Conservation (phyloP, 2,329 filamentous ascomycete species). For the Curvularia hawaiiensis region DNA sequence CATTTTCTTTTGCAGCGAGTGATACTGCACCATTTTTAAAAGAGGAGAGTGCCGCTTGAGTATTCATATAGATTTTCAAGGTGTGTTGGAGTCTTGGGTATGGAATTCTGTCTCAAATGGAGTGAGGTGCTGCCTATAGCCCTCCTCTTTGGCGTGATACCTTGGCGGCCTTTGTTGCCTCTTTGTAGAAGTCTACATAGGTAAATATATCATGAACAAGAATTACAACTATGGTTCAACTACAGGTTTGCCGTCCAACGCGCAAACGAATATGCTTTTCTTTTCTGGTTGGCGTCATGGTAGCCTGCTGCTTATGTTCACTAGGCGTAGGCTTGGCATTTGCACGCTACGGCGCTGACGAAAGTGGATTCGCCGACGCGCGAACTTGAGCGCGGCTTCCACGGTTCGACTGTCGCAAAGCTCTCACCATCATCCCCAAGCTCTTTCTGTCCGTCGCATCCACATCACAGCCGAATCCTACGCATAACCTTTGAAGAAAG, state of each 20-base stretch:
- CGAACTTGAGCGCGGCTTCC: constrained; percentile 19
- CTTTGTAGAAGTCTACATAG: constrained; percentile 4
- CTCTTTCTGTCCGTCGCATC: constrained; percentile 16
- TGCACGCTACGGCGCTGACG: constrained; percentile 15
- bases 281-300: neutral
- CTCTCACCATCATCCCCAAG: constrained; percentile 17
- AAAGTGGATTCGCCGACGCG: constrained; percentile 20
- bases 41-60: constrained; percentile 36
- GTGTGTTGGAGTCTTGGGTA: constrained; percentile 7
- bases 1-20: constrained; percentile 65
- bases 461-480: constrained; percentile 9
- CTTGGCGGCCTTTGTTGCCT: constrained; percentile 14
- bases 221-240: neutral
- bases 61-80: neutral
- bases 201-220: constrained; percentile 2
- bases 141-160: constrained; percentile 21
- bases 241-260: neutral
- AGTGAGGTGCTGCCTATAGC: constrained; percentile 4
- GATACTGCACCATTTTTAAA: constrained; percentile 43
- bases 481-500: neutral
- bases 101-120: constrained; percentile 2
- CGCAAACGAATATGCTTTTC: neutral
- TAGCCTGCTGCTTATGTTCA: constrained; percentile 10
- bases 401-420: constrained; percentile 15
- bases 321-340: constrained; percentile 3